phyloP scores from a whole-genome alignment of 768 basidiomycete species.

The Lepiota venenata region DNA sequence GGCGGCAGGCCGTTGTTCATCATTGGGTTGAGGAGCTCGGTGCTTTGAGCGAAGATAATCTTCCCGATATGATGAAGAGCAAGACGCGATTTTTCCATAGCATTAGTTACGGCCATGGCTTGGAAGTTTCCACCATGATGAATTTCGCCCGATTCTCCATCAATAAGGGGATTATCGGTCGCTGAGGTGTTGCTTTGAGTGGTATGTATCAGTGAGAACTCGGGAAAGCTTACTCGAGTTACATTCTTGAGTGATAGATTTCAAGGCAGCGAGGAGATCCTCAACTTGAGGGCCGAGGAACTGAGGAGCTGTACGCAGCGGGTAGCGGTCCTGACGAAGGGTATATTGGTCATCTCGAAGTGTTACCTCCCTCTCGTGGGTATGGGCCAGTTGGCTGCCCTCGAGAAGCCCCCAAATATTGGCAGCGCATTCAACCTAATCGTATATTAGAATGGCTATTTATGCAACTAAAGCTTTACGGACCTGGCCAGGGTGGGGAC shows the following conservation, averaged over 20 bases:
- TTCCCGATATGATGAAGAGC: constrained; percentile 68
- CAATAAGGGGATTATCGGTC: constrained; percentile 80
- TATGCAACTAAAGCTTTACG: background rate
- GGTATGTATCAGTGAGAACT: background rate
- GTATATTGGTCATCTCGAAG: constrained; percentile 65
- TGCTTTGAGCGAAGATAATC: constrained; percentile 64
- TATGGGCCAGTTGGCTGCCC: constrained; percentile 55
- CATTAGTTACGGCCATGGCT: constrained; percentile 71
- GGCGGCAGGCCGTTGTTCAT: constrained; percentile 82
- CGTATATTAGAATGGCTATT: background rate
- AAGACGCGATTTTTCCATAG: constrained; percentile 87
- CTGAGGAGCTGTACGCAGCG: constrained; percentile 68
- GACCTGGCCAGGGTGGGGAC: constrained; percentile 80
- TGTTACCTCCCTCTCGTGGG: constrained; percentile 60
- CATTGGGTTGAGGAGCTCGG: constrained; percentile 75
- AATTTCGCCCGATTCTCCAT: constrained; percentile 58
- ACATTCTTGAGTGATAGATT: constrained; percentile 63
- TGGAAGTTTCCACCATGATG: constrained; percentile 90
- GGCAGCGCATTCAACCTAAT: constrained; percentile 59
- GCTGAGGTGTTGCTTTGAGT: constrained; percentile 35
- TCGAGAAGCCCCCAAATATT: constrained; percentile 60
- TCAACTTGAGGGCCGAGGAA: constrained; percentile 80
- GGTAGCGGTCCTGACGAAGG: constrained; percentile 72
- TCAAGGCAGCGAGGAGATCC: constrained; percentile 61
- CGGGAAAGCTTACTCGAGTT: constrained; percentile 63